A percentile compares a stretch with the other conserved stretches of the same genome.
phyloP scores from a whole-genome alignment of 352 stramenopile genomes.

The Phytopythium delawarense region DNA sequence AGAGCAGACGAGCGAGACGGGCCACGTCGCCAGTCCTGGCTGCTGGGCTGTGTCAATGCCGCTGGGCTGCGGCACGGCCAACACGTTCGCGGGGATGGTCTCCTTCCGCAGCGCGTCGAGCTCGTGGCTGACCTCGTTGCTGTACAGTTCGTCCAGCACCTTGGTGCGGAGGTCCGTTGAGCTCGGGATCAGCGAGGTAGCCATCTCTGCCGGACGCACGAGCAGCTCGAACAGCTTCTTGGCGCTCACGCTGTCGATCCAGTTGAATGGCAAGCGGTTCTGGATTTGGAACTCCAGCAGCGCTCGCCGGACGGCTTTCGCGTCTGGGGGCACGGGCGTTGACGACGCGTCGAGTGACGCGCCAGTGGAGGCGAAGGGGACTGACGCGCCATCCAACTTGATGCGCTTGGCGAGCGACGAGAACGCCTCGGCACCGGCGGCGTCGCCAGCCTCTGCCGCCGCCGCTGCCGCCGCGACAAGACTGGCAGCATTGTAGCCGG shows the following conservation, averaged over 20 bases:
- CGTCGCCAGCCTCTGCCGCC: constrained; percentile 2
- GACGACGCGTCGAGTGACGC: not conserved
- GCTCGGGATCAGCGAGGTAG: constrained; percentile 22
- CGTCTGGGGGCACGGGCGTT: constrained; percentile 2
- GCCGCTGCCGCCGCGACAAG: constrained; percentile 1
- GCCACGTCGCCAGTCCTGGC: not conserved
- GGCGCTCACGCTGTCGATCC: constrained; percentile 44
- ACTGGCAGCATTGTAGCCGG: constrained; percentile 4
- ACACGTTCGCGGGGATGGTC: constrained; percentile 16
- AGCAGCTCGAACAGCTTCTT: constrained; percentile 43
- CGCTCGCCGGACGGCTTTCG: constrained; percentile 20
- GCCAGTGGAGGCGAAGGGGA: not conserved
- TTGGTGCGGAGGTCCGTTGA: constrained; percentile 31
- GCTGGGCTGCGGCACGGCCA: not conserved
- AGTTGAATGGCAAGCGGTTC: constrained; percentile 62
- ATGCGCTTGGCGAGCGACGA: constrained; percentile 19
- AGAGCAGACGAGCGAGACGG: constrained; percentile 1
- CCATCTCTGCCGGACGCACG: constrained; percentile 10
- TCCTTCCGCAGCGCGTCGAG: constrained; percentile 34
- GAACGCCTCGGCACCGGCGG: not conserved
- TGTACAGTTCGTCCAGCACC: constrained; percentile 37
- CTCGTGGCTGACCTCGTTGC: constrained; percentile 24
- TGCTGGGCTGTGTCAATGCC: not conserved
- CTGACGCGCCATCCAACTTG: constrained; percentile 9
- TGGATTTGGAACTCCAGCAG: constrained; percentile 63